These are phyloP conservation scores for Globisporangium nagaii DNA, from an alignment of 352 stramenopile genomes.

Conservation along the genomic window DNA sequence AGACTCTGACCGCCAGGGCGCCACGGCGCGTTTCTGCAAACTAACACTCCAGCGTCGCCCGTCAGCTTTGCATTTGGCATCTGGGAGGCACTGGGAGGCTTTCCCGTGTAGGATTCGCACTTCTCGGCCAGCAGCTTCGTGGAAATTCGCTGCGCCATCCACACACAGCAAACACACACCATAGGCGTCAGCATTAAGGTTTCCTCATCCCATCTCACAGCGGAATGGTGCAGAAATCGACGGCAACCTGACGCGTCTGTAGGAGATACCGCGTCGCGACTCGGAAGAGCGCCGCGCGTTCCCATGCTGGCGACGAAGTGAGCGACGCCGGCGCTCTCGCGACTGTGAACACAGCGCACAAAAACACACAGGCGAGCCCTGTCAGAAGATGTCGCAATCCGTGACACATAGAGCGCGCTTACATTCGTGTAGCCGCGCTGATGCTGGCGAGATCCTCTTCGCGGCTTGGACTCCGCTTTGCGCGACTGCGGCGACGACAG, in stretches of 20 bases:
- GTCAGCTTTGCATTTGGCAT: background rate
- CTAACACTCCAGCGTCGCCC: no score
- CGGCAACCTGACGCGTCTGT: conserved; percentile 10
- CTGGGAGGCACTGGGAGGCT: background rate
- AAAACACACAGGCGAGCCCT: background rate
- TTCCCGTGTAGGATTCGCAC: conserved; percentile 3
- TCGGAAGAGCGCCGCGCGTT: conserved; percentile 7
- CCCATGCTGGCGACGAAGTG: background rate
- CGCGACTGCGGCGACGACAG: background rate
- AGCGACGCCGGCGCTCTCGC: background rate
- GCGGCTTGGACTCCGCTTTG: background rate
- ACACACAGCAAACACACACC: background rate
- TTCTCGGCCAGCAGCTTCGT: background rate
- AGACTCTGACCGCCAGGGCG: conserved; percentile 4
- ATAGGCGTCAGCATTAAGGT: no score
- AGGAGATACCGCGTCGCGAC: conserved; percentile 6
- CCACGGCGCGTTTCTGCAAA: background rate
- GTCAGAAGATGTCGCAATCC: background rate
- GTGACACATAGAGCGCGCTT: background rate
- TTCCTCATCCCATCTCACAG: no score
- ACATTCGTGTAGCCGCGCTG: conserved; percentile 4
- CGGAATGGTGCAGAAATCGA: no score
- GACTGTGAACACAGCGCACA: background rate
- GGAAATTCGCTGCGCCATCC: conserved; percentile 2
- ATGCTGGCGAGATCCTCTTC: background rate